Percentiles rank a stretch among this genome's conserved stretches.
phyloP scores from a whole-genome alignment of 1,284 basidiomycete genomes.

The Ganoderma boninense region DNA sequence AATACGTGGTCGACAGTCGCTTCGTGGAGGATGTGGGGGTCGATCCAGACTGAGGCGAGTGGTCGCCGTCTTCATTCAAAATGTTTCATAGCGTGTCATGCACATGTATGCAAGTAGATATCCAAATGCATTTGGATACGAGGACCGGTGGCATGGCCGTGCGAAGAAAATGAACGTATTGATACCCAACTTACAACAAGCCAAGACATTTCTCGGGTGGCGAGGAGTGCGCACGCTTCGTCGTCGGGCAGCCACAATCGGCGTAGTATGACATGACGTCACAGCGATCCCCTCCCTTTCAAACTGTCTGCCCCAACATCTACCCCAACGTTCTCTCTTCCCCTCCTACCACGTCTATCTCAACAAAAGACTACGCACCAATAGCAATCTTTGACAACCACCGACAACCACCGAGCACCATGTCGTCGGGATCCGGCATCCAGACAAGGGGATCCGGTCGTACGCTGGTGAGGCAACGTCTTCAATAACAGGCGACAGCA shows the following conservation, averaged over 20 bases:
- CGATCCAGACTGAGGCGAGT: not conserved
- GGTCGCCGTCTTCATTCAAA: too few relatives aligned
- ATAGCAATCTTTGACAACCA: not conserved
- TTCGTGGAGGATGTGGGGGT: not conserved
- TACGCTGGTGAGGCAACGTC: conserved; percentile 20
- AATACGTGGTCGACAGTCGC: not conserved
- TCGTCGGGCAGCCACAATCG: too few relatives aligned
- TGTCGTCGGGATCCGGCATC: conserved; percentile 8
- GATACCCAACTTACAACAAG: too few relatives aligned
- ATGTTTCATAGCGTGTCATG: too few relatives aligned
- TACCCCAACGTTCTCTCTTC: not conserved
- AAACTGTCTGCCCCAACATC: not conserved
- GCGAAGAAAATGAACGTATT: too few relatives aligned
- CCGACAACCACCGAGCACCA: not conserved
- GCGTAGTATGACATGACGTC: not conserved
- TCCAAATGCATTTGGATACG: too few relatives aligned
- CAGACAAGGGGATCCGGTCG: conserved; percentile 27
- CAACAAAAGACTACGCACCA: not conserved
- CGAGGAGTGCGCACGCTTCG: too few relatives aligned
- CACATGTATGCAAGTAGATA: too few relatives aligned
- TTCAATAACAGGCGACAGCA: not conserved
- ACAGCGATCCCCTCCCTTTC: not conserved
- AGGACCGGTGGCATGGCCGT: too few relatives aligned
- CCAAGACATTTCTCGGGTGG: too few relatives aligned
- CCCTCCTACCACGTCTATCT: not conserved